Conservation (phyloP, 2,329 filamentous ascomycete genomes). For the Paracoccidioides brasiliensis region DNA sequence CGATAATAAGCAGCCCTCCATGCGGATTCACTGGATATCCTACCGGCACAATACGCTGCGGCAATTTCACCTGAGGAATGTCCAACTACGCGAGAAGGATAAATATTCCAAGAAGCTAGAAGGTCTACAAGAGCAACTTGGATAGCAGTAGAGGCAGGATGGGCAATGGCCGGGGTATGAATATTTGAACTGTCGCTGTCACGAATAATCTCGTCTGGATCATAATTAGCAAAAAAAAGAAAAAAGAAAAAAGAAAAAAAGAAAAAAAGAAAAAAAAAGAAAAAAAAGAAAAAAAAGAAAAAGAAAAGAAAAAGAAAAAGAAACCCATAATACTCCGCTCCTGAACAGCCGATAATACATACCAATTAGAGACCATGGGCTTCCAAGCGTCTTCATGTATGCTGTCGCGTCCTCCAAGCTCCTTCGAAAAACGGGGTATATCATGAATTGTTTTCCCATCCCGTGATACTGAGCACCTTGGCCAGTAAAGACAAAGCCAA, state of each 20-base stretch:
- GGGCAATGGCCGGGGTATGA: constrained; percentile 16
- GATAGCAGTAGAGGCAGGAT: constrained; percentile 22
- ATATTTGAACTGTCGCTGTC: constrained; percentile 10
- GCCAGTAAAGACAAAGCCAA: constrained; percentile 23
- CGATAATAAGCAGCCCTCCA: constrained; percentile 15
- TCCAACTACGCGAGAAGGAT: constrained; percentile 17
- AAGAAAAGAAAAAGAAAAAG: too few species aligned
- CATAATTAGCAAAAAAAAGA: constrained; percentile 1
- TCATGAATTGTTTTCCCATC: constrained; percentile 22
- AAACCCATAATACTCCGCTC: neutral
- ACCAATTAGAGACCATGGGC: constrained; percentile 8
- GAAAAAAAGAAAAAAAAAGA: too few species aligned
- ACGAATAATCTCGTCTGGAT: constrained; percentile 9
- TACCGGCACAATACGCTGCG: constrained; percentile 22
- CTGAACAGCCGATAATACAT: neutral
- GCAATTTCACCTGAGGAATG: constrained; percentile 27
- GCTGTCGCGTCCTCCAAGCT: constrained; percentile 9
- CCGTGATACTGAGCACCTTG: constrained; percentile 25
- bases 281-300: too few species aligned
- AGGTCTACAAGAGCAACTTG: constrained; percentile 24
- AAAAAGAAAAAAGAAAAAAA: too few species aligned
- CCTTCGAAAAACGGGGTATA: constrained; percentile 12
- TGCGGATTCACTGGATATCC: constrained; percentile 8
- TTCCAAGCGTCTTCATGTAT: constrained; percentile 8
- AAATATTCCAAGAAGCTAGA: constrained; percentile 15